phyloP scores from a whole-genome alignment of 768 basidiomycete genomes.

The Serendipita sp. region DNA sequence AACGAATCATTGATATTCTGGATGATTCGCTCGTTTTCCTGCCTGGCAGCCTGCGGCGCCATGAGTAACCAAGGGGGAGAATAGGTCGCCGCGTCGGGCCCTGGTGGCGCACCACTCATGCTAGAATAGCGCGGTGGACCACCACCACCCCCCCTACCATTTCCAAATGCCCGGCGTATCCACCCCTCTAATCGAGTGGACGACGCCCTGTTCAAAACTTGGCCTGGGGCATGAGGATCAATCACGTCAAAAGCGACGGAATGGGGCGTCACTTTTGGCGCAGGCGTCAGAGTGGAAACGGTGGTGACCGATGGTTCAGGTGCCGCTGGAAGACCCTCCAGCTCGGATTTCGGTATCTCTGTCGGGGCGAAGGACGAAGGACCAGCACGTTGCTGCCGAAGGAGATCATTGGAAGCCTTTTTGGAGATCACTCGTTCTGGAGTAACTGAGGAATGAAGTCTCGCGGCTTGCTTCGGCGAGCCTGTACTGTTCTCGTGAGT shows the following conservation, averaged over 20 bases:
- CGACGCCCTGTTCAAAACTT: neutral
- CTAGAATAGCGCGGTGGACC: neutral
- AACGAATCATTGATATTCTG: conserved; percentile 60
- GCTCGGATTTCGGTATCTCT: neutral
- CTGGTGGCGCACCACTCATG: neutral
- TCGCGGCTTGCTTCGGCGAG: neutral
- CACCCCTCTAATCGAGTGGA: neutral
- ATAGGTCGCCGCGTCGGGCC: conserved; percentile 16
- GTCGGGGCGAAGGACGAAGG: neutral
- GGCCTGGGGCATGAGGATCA: neutral
- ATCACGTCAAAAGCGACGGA: neutral
- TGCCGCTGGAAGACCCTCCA: neutral
- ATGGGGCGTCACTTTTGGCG: neutral
- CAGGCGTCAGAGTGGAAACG: conserved; percentile 1
- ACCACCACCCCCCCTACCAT: neutral
- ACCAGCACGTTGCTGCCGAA: neutral
- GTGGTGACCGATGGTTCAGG: neutral
- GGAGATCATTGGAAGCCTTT: neutral
- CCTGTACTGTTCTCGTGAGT: neutral
- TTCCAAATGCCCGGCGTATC: conserved; percentile 7
- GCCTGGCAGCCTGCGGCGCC: conserved; percentile 46
- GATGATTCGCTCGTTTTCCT: conserved; percentile 52
- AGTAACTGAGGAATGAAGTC: neutral
- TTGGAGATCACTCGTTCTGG: neutral
- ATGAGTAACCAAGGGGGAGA: conserved; percentile 50